These are phyloP conservation scores for Globisporangium acanthophoron DNA, from an alignment of 352 stramenopile genomes.

Conservation along the genomic window DNA sequence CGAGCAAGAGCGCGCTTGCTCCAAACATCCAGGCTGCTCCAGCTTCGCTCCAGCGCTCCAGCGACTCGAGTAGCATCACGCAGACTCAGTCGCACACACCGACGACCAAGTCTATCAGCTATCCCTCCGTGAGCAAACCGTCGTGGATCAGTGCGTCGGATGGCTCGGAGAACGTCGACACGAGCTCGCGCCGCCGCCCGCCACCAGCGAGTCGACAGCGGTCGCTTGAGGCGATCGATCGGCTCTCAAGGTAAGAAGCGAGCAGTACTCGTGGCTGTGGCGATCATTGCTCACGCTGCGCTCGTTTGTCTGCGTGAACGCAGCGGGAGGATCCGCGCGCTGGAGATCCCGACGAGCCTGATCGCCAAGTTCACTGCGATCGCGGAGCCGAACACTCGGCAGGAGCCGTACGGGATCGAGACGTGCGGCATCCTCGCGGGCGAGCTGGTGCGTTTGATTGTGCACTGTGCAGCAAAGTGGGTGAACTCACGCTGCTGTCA, in stretches of 20 bases:
- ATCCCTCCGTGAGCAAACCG: conserved; percentile 51
- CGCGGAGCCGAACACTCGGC: conserved; percentile 73
- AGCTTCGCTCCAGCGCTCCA: neutral
- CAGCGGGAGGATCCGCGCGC: conserved; percentile 51
- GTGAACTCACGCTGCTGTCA: neutral
- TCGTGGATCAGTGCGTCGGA: conserved; percentile 49
- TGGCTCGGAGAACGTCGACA: neutral
- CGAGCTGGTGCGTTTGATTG: conserved; percentile 40
- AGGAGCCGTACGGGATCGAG: conserved; percentile 78
- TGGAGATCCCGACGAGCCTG: conserved; percentile 70
- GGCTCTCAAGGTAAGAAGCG: conserved; percentile 40
- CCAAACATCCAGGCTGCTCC: neutral
- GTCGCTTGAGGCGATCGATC: conserved; percentile 51
- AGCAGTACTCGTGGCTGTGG: neutral
- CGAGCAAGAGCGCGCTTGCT: neutral
- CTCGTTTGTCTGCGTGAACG: neutral
- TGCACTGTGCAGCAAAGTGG: neutral
- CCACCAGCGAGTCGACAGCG: conserved; percentile 29
- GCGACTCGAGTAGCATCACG: neutral
- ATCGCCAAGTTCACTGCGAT: conserved; percentile 76
- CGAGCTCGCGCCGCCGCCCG: conserved; percentile 16
- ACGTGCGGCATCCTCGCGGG: conserved; percentile 88
- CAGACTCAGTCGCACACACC: neutral
- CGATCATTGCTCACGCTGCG: neutral
- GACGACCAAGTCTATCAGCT: conserved; percentile 11